A percentile compares a stretch with the other conserved stretches of the same genome.
Evolutionary conservation across 768 basidiomycete genomes (phyloP).

Genomic region (Suillus fuscotomentosus): DNA sequence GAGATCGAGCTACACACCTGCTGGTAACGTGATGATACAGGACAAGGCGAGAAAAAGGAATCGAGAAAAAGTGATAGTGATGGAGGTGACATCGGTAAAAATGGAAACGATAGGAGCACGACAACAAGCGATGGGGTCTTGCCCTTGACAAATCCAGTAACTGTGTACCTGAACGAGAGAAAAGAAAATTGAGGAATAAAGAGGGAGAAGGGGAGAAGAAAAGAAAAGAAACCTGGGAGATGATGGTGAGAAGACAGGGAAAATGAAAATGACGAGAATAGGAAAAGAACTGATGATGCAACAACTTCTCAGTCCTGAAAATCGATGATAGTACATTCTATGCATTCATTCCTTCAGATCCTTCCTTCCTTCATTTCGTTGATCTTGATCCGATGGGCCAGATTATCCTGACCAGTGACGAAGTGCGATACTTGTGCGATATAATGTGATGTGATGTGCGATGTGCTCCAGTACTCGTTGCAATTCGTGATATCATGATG

Average conservation of each 20-base stretch:
- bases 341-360: slow-evolving; percentile 1
- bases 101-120: slow-evolving; percentile 19
- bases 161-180: neutral
- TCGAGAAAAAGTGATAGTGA: slow-evolving; percentile 4
- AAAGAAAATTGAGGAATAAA: neutral
- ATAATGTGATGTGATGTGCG: slow-evolving; percentile 14
- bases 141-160: slow-evolving; percentile 20
- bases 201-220: slow-evolving; percentile 3
- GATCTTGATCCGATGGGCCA: neutral
- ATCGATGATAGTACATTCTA: slow-evolving; percentile 6
- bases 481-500: slow-evolving; percentile 10
- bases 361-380: slow-evolving; percentile 1
- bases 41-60: neutral
- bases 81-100: slow-evolving; percentile 1
- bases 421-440: slow-evolving; percentile 2
- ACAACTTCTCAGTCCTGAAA: slow-evolving; percentile 4
- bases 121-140: slow-evolving; percentile 8
- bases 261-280: slow-evolving; percentile 12
- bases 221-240: slow-evolving; percentile 9
- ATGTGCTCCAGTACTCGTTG: slow-evolving; percentile 15
- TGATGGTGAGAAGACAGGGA: slow-evolving; percentile 1
- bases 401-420: slow-evolving; percentile 7
- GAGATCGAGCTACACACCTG: slow-evolving; percentile 17
- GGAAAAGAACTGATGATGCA: slow-evolving; percentile 16
- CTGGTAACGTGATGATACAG: neutral